phyloP scores from a whole-genome alignment of 768 basidiomycete species.

The Pulveroboletus sp. region DNA sequence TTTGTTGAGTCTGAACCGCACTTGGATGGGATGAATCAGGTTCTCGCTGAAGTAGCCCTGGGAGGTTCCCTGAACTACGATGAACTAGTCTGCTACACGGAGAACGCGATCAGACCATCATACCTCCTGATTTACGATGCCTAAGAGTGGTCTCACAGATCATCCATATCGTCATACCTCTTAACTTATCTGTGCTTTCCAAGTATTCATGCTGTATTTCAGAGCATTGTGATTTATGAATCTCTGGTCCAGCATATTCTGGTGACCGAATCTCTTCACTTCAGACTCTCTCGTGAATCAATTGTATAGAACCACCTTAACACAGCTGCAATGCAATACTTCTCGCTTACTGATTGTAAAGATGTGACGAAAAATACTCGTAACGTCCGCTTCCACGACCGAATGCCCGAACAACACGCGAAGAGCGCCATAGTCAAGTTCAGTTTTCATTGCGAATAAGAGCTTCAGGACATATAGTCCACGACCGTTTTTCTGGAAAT shows the following conservation, averaged over 20 bases:
- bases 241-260: neutral
- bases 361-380: too few species aligned
- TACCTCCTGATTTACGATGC: constrained; percentile 68
- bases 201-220: neutral
- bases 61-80: constrained; percentile 68
- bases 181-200: constrained; percentile 4
- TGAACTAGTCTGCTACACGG: constrained; percentile 64
- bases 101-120: constrained; percentile 69
- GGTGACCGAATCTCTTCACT: neutral
- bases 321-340: too few species aligned
- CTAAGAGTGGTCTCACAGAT: constrained; percentile 1
- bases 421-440: too few species aligned
- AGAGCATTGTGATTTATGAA: constrained; percentile 5
- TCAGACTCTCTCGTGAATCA: too few species aligned
- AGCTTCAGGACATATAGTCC: too few species aligned
- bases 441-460: neutral
- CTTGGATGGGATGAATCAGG: constrained; percentile 34
- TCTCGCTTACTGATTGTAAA: too few species aligned
- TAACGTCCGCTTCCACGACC: too few species aligned
- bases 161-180: neutral
- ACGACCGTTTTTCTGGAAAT: neutral
- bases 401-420: too few species aligned
- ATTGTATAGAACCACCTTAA: too few species aligned
- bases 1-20: neutral
- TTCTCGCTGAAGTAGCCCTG: constrained; percentile 53